phyloP scores from a whole-genome alignment of 1,284 basidiomycete species.

The Trametes pubescens region DNA sequence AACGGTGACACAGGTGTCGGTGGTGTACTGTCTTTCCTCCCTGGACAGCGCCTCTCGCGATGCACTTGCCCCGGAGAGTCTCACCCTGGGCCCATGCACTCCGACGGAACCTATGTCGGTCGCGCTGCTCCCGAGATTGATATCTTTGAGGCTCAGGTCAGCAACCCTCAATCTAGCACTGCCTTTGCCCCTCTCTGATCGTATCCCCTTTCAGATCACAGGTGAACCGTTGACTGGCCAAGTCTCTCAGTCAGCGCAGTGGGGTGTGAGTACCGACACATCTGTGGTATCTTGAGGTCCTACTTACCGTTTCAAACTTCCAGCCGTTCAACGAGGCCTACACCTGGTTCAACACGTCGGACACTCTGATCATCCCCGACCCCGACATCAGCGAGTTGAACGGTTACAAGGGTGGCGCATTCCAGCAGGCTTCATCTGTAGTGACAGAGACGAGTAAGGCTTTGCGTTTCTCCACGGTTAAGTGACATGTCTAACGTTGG shows the following conservation, averaged over 20 bases:
- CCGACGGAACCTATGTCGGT: slow-evolving; percentile 71
- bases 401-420: slow-evolving; percentile 59
- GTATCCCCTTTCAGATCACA: slow-evolving; percentile 33
- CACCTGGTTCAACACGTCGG: slow-evolving; percentile 53
- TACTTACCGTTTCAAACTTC: neutral
- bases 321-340: slow-evolving; percentile 58
- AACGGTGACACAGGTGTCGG: slow-evolving; percentile 48
- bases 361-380: slow-evolving; percentile 55
- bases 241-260: slow-evolving; percentile 57
- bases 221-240: slow-evolving; percentile 43
- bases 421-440: slow-evolving; percentile 57
- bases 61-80: slow-evolving; percentile 86
- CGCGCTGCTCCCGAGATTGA: slow-evolving; percentile 89
- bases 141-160: slow-evolving; percentile 66
- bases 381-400: slow-evolving; percentile 54
- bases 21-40: slow-evolving; percentile 67
- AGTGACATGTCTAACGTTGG: slow-evolving; percentile 47
- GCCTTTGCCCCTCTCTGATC: neutral
- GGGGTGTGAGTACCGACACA: slow-evolving; percentile 46
- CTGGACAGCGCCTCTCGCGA: slow-evolving; percentile 80
- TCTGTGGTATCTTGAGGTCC: neutral
- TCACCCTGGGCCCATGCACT: slow-evolving; percentile 80
- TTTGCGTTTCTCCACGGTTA: neutral
- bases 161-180: neutral
- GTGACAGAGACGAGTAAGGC: slow-evolving; percentile 40